phyloP scores from a whole-genome alignment of 1,284 basidiomycete species.

The Moniliophthora roreri region DNA sequence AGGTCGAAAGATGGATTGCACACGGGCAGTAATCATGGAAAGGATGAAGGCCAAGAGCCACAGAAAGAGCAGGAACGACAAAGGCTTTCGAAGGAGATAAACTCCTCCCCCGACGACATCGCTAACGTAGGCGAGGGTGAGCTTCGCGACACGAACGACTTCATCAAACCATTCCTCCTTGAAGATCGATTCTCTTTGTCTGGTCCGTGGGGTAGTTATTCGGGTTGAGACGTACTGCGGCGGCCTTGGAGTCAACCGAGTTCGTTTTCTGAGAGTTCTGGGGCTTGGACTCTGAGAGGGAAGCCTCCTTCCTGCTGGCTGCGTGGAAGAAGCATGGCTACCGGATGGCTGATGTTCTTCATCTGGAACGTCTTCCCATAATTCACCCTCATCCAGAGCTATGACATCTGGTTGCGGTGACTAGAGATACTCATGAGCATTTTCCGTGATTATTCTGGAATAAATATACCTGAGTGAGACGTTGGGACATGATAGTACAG shows the following conservation, averaged over 20 bases:
- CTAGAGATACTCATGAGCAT: background rate
- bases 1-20: conserved; percentile 51
- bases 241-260: background rate
- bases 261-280: background rate
- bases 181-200: conserved; percentile 8
- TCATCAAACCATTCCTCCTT: conserved; percentile 18
- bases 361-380: conserved; percentile 21
- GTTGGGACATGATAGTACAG: background rate
- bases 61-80: conserved; percentile 52
- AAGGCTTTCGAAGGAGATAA: conserved; percentile 50
- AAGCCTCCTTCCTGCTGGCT: background rate
- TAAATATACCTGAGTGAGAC: background rate
- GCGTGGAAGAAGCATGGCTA: background rate
- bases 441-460: background rate
- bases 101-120: conserved; percentile 48
- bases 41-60: conserved; percentile 48
- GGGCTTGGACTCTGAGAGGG: background rate
- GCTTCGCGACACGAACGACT: conserved; percentile 25
- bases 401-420: background rate
- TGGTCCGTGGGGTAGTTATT: no score
- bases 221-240: background rate
- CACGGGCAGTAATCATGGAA: conserved; percentile 33
- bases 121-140: conserved; percentile 39
- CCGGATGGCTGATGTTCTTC: background rate
- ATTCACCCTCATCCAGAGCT: conserved; percentile 12